Percentiles rank a stretch among this genome's conserved stretches.
Conservation (phyloP, 2,329 filamentous ascomycete genomes). For the Seiridium cupressi region DNA sequence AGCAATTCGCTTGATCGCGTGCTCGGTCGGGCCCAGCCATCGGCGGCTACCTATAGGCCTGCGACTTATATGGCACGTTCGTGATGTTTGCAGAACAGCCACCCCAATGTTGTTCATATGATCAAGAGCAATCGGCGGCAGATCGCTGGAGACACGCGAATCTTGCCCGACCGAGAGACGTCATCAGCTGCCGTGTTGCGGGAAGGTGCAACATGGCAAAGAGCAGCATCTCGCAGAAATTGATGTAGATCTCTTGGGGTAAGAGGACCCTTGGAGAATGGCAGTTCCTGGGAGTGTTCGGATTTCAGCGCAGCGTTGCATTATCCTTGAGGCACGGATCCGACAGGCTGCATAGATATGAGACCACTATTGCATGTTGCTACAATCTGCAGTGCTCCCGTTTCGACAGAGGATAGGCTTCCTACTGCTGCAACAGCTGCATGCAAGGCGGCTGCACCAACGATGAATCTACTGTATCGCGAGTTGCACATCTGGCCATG, state of each 20-base stretch:
- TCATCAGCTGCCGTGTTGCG: not conserved
- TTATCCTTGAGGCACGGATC: too few species aligned
- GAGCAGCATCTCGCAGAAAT: constrained; percentile 2
- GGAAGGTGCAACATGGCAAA: not conserved
- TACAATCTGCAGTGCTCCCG: not conserved
- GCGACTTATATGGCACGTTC: not conserved
- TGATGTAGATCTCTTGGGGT: not conserved
- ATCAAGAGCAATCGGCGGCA: not conserved
- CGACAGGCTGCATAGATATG: not conserved
- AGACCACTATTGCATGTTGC: not conserved
- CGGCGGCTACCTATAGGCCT: not conserved
- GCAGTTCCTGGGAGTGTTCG: too few species aligned
- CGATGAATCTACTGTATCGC: not conserved
- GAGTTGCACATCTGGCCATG: too few species aligned
- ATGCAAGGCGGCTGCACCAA: too few species aligned
- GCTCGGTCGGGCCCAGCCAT: constrained; percentile 21
- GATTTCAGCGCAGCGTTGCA: too few species aligned
- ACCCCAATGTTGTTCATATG: not conserved
- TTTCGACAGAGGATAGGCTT: too few species aligned
- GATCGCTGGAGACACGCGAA: not conserved
- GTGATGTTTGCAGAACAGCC: not conserved
- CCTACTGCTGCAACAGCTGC: too few species aligned
- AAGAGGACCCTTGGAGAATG: too few species aligned
- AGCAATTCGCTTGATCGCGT: not conserved
- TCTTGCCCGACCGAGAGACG: not conserved